Evolutionary conservation across 495 filamentous ascomycete species (phyloP).

Genomic region (Sporormia fimetaria): DNA sequence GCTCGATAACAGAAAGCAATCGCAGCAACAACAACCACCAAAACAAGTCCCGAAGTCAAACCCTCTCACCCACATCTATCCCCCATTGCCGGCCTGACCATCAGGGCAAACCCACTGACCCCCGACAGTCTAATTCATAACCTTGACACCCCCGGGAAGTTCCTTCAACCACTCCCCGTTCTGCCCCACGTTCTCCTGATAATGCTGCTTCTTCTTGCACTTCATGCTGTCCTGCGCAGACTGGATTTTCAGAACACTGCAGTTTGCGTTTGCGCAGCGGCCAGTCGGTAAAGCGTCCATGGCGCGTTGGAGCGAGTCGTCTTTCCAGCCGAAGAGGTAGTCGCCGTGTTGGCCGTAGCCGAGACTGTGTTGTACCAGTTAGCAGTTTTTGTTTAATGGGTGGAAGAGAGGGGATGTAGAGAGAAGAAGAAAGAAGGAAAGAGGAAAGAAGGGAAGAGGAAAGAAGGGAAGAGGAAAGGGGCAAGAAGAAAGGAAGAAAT

Average conservation of each 20-base stretch:
- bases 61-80: too few species aligned
- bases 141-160: slow-evolving; percentile 14
- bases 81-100: too few species aligned
- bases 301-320: slow-evolving; percentile 19
- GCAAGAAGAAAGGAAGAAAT: background rate
- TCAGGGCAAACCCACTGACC: too few species aligned
- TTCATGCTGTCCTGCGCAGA: slow-evolving; percentile 11
- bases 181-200: slow-evolving; percentile 10
- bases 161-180: slow-evolving; percentile 17
- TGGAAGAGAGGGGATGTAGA: too few species aligned
- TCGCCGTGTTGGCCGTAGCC: slow-evolving; percentile 20
- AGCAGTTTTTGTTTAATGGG: background rate
- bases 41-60: too few species aligned
- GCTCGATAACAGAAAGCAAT: too few species aligned
- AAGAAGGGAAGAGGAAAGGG: too few species aligned
- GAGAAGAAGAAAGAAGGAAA: too few species aligned
- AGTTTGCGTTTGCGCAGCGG: slow-evolving; percentile 23
- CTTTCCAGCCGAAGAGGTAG: slow-evolving; percentile 25
- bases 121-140: too few species aligned
- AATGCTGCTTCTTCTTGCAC: slow-evolving; percentile 18
- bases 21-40: too few species aligned
- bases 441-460: too few species aligned
- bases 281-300: slow-evolving; percentile 21
- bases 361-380: slow-evolving; percentile 2
- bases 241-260: slow-evolving; percentile 22